Conservation (phyloP, 192 early-diverging fungal genomes). For the Mortierella antarctica region DNA sequence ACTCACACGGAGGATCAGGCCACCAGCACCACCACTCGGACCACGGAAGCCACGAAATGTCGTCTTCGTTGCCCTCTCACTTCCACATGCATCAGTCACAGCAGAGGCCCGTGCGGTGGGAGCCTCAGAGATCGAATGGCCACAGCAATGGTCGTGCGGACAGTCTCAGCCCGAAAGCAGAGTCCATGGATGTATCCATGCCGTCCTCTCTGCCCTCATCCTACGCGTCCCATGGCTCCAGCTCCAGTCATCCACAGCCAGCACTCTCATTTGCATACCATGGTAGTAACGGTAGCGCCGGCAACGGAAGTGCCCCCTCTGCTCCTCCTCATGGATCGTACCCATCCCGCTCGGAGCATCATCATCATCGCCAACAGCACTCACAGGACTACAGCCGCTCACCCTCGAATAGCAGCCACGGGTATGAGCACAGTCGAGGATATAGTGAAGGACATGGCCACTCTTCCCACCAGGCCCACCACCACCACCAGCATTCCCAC, state of each 20-base stretch:
- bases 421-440: constrained; percentile 18
- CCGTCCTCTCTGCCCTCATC: constrained; percentile 32
- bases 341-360: neutral
- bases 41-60: constrained; percentile 46
- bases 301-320: neutral
- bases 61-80: constrained; percentile 46
- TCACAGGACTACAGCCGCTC: constrained; percentile 47
- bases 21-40: constrained; percentile 37
- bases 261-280: constrained; percentile 29
- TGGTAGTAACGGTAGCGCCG: neutral
- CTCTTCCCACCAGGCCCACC: neutral
- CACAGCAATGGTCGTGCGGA: constrained; percentile 26
- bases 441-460: constrained; percentile 24
- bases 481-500: constrained; percentile 36
- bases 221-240: constrained; percentile 5
- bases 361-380: constrained; percentile 39
- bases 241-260: neutral
- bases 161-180: constrained; percentile 38
- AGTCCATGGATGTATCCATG: constrained; percentile 47
- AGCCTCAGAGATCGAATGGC: constrained; percentile 25
- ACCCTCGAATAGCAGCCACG: constrained; percentile 26
- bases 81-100: constrained; percentile 31
- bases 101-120: constrained; percentile 43
- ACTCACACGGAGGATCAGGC: constrained; percentile 21
- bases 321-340: neutral